These are phyloP conservation scores for Naumovozyma castellii DNA, from an alignment of 805 yeast species.

Conservation along the genomic window DNA sequence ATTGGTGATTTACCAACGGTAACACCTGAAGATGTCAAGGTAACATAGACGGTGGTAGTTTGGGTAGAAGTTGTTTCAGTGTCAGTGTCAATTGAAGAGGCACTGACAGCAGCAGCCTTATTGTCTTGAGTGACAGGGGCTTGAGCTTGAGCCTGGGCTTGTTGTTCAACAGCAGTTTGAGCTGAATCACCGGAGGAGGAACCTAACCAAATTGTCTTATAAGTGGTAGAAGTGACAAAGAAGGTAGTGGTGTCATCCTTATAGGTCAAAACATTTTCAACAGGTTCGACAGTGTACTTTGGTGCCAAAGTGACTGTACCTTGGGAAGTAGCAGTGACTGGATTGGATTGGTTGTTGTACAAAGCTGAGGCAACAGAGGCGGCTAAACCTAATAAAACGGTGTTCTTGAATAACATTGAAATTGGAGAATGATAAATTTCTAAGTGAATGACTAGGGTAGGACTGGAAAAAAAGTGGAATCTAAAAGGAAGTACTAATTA, in stretches of 20 bases:
- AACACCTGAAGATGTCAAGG: not conserved
- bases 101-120: not conserved
- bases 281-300: constrained; percentile 13
- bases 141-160: too few species aligned
- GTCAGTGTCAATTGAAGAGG: not conserved
- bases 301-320: constrained; percentile 16
- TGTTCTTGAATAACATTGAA: constrained; percentile 7
- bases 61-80: not conserved
- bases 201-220: constrained; percentile 15
- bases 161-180: constrained; percentile 1
- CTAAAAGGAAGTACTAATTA: constrained; percentile 1
- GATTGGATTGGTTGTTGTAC: constrained; percentile 12
- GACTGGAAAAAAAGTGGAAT: constrained; percentile 3
- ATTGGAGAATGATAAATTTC: not conserved
- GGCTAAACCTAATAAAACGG: constrained; percentile 6
- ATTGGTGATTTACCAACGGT: not conserved
- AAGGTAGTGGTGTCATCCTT: constrained; percentile 20
- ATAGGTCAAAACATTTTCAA: constrained; percentile 12
- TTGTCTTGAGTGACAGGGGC: not conserved
- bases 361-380: constrained; percentile 12
- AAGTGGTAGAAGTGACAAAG: constrained; percentile 19
- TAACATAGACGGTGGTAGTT: not conserved
- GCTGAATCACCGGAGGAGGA: constrained; percentile 3
- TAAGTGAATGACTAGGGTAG: constrained; percentile 6
- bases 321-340: not conserved